Evolutionary conservation across 108 stramenopile genomes (phyloP).

Genomic region (Pelagomonas calceolata): DNA sequence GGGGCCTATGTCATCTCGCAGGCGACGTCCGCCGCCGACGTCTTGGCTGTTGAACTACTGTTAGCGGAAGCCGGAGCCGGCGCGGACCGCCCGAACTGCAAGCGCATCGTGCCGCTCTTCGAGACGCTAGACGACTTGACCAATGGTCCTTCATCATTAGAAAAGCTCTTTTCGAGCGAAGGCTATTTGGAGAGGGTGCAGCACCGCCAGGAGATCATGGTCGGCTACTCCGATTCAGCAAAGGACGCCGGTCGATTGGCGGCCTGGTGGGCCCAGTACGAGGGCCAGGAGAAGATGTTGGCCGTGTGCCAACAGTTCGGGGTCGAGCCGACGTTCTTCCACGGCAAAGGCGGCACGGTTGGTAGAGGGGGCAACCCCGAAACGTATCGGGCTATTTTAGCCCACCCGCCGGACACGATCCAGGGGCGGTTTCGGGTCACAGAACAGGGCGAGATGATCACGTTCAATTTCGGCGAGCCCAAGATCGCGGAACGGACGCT

Average conservation of each 20-base stretch:
- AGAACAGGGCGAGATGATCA: conserved; percentile 98
- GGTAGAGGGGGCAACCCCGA: conserved; percentile 91
- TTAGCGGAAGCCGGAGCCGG: conserved; percentile 83
- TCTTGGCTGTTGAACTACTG: conserved; percentile 89
- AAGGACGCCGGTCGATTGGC: conserved; percentile 94
- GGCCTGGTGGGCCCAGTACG: conserved; percentile 89
- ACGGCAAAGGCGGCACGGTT: conserved; percentile 94
- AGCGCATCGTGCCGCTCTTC: conserved; percentile 92
- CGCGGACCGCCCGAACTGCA: conserved; percentile 52
- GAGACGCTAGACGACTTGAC: conserved; percentile 85
- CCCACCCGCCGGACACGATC: conserved; percentile 86
- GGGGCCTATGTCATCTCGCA: conserved; percentile 94
- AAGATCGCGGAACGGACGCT: conserved; percentile 77
- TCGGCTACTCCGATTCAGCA: conserved; percentile 90
- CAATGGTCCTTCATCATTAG: conserved; percentile 54
- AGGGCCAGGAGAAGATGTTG: conserved; percentile 75
- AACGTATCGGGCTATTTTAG: conserved; percentile 66
- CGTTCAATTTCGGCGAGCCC: conserved; percentile 84
- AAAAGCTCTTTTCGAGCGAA: conserved; percentile 57
- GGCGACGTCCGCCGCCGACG: conserved; percentile 78
- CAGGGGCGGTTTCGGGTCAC: conserved; percentile 96
- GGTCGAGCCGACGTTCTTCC: conserved; percentile 87
- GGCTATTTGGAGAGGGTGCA: conserved; percentile 66
- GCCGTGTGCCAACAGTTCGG: conserved; percentile 56
- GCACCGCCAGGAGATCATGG: conserved; percentile 92